These are phyloP conservation scores for Letharia lupina DNA, from an alignment of 495 filamentous ascomycete species.

Conservation along the genomic window DNA sequence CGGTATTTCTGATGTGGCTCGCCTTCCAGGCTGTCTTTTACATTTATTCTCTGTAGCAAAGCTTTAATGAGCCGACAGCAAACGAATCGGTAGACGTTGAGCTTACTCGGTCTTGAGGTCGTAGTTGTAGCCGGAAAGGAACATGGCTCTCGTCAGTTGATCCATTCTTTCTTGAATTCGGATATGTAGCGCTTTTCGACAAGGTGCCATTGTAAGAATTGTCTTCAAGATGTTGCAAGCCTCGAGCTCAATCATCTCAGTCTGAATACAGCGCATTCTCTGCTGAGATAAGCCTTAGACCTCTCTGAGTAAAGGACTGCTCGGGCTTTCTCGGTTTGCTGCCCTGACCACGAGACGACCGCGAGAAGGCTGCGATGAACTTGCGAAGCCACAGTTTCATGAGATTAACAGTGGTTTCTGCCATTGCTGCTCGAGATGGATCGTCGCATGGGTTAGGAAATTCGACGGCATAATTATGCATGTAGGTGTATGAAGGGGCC, in stretches of 20 bases:
- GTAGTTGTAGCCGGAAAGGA: not conserved
- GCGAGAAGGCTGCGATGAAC: not conserved
- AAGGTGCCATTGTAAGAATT: conserved; percentile 10
- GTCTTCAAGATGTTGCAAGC: not conserved
- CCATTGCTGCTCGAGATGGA: no score
- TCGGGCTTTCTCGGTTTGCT: not conserved
- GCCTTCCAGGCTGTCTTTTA: not conserved
- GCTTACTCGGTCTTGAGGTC: conserved; percentile 1
- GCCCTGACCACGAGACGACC: not conserved
- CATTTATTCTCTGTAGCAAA: not conserved
- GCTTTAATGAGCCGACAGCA: not conserved
- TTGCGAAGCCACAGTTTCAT: not conserved
- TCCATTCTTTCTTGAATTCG: conserved; percentile 9
- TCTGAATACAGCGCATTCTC: not conserved
- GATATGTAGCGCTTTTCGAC: not conserved
- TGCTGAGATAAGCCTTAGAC: not conserved
- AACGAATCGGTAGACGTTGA: not conserved
- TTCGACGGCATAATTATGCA: no score
- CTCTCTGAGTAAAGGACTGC: not conserved
- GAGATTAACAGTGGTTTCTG: no score
- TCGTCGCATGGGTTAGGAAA: no score
- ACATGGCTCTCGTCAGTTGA: not conserved
- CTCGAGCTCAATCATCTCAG: not conserved
- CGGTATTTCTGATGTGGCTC: not conserved
- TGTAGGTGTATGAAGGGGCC: no score